Evolutionary conservation across 306 rosid species (phyloP).

Genomic region (Cucumis melo): DNA sequence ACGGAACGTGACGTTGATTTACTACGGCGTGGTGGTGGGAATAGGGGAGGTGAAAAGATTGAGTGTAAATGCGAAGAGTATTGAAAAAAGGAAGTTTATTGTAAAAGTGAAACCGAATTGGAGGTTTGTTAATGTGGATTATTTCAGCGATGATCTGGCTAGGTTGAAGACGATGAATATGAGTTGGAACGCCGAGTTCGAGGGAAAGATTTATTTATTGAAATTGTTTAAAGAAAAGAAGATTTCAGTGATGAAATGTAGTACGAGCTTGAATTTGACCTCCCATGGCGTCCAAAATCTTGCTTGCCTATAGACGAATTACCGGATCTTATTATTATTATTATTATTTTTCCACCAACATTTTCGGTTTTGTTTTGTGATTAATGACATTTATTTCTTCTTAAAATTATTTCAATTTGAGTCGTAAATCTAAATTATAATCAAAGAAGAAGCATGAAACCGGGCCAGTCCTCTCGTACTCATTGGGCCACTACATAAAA

Average conservation of each 20-base stretch:
- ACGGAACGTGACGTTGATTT: not conserved
- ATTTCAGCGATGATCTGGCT: not conserved
- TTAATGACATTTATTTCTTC: not conserved
- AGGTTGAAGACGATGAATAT: constrained; percentile 6
- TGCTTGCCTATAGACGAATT: not conserved
- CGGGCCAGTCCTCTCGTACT: too few relatives aligned
- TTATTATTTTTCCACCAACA: not conserved
- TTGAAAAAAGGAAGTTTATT: not conserved
- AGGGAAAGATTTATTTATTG: not conserved
- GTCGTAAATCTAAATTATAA: too few relatives aligned
- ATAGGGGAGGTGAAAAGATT: not conserved
- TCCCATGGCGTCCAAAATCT: constrained; percentile 3
- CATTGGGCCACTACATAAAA: too few relatives aligned
- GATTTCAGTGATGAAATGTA: not conserved
- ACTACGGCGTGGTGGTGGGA: not conserved
- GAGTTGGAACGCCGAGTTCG: not conserved
- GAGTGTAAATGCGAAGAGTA: not conserved
- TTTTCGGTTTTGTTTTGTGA: not conserved
- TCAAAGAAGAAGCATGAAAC: too few relatives aligned
- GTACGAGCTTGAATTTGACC: not conserved
- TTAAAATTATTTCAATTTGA: too few relatives aligned
- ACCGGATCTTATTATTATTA: not conserved
- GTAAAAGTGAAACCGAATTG: not conserved
- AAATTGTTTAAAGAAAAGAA: not conserved
- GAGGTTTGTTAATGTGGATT: not conserved